Base-by-base conservation (phyloP, 208 protist species). In the Trypanosoma congolense region DNA sequence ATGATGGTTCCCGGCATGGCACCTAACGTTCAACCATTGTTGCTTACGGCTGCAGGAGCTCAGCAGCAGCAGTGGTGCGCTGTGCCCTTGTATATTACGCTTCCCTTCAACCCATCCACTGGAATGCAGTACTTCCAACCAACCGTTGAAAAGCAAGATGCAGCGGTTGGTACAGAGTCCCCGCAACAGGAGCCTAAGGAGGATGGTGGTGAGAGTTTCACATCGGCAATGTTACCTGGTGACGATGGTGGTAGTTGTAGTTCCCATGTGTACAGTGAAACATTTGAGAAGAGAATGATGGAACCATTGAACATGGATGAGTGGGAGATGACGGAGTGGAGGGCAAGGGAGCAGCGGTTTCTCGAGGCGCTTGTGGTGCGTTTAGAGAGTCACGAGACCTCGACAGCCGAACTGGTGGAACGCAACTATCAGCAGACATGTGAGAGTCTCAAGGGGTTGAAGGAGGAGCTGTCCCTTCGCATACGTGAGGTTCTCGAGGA, bases 341-440 rank as follows among this genome's bases (percentile, higher is more conserved):
- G 22, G 18, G 47, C 45, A 12, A 67, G 55, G 1, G 71, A 77
- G 31, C 58, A 70, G 29, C 61, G 65, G 29, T 80, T 78, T 55
- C 53, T 88, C 0, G 45, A 73, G 5, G 50, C 64, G 3, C 67
- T 81, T 21, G 65, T 83, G 18, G 60, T 35, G 31, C 70, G 75
- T 30, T 45, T 84, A 4, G 80, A 88, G 68, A 52, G 43, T 12
- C 51, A 81, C 42, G 80, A 88, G 59, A 68, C 48, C 22, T 65
- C 68, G 9, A 64, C 75, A n/a, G 66, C 63, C 0, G 82, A 83
- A 62, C 9, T 70, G 43, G 18, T 66, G 33, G 80, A 88, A 56
- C 50, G 69, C 26, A 71, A 82, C 47, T 64, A 82, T 43, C 76
- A 84, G 60, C 59, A 59, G 24, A 81, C 71, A 21, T 70, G 68